Percentiles rank a stretch among this genome's conserved stretches.
These are phyloP conservation scores for Basidiobolus meristosporus DNA, from an alignment of 371 early-diverging fungal genomes.

Conservation along the genomic window DNA sequence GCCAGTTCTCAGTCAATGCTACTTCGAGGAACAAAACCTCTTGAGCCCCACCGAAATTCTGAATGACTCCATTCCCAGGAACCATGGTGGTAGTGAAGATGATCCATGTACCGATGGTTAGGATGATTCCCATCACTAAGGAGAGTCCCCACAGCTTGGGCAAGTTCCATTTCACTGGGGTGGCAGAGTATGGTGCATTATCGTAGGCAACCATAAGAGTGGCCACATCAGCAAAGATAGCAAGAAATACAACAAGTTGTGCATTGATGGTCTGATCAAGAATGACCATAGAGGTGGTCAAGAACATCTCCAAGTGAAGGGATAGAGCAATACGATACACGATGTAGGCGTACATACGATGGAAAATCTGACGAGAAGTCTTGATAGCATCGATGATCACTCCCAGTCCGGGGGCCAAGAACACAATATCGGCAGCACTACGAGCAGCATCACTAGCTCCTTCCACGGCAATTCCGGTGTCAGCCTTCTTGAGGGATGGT, in stretches of 20 bases:
- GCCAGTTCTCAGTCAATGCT: conserved; percentile 13
- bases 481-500: conserved; percentile 75
- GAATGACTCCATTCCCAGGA: too few relatives aligned
- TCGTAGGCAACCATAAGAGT: conserved; percentile 5
- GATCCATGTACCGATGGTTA: conserved; percentile 4
- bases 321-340: conserved; percentile 1
- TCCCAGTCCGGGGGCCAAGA: conserved; percentile 20
- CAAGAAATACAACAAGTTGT: not conserved
- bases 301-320: not conserved
- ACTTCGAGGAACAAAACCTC: conserved; percentile 8
- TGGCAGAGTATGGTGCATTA: conserved; percentile 7
- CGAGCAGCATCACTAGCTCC: conserved; percentile 57
- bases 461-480: conserved; percentile 67
- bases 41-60: too few relatives aligned
- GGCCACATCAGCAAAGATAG: not conserved
- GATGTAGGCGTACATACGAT: conserved; percentile 8
- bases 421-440: conserved; percentile 54
- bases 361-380: conserved; percentile 36
- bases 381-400: conserved; percentile 10
- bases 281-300: not conserved
- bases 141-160: conserved; percentile 6
- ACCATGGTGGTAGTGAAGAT: too few relatives aligned
- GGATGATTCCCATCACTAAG: conserved; percentile 5
- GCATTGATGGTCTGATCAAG: not conserved
- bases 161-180: conserved; percentile 10